Percentiles rank a stretch among this genome's conserved stretches.
These are phyloP conservation scores for Haplosporangium gracile DNA, from an alignment of 192 early-diverging fungal genomes.

Conservation along the genomic window DNA sequence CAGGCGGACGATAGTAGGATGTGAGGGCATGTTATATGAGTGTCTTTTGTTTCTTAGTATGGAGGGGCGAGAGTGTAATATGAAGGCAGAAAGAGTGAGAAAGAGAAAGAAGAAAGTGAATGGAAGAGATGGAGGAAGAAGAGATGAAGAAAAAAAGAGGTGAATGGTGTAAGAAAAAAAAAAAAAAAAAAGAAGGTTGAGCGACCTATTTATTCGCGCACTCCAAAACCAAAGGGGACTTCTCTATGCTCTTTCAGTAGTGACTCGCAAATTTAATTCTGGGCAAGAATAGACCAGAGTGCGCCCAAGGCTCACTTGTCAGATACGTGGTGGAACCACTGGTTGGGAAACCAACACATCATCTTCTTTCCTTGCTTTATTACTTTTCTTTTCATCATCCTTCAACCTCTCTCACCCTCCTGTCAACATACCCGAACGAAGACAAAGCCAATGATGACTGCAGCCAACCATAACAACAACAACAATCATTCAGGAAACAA, in stretches of 20 bases:
- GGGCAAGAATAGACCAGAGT: background rate
- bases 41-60: background rate
- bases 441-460: conserved; percentile 45
- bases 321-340: background rate
- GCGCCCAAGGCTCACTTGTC: background rate
- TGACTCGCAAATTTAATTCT: background rate
- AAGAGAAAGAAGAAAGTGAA: background rate
- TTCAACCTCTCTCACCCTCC: background rate
- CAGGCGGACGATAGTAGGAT: conserved; percentile 69
- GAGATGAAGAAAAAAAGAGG: background rate
- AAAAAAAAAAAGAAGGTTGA: background rate
- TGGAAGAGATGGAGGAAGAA: background rate
- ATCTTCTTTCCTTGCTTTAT: background rate
- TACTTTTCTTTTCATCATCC: conserved; percentile 7
- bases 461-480: conserved; percentile 22
- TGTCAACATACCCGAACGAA: background rate
- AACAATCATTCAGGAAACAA: conserved; percentile 4
- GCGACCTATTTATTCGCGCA: background rate
- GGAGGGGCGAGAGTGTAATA: background rate
- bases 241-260: background rate
- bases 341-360: background rate
- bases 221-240: too few species aligned
- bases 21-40: conserved; percentile 15
- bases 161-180: background rate
- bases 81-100: background rate